These are phyloP conservation scores for Bisporella sp. DNA, from an alignment of 2,329 filamentous ascomycete species.

Conservation along the genomic window DNA sequence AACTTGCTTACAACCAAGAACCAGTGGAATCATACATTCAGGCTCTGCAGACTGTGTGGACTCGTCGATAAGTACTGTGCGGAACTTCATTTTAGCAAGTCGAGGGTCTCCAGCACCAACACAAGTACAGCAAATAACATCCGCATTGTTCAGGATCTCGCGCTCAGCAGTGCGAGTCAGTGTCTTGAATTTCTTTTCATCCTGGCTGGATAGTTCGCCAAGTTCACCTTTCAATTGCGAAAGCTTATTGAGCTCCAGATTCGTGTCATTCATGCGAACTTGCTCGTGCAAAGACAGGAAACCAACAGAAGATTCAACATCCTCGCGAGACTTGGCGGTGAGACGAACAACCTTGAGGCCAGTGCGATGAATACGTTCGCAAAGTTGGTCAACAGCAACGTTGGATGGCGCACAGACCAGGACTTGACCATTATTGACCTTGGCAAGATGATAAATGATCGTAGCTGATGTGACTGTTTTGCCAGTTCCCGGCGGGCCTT, in stretches of 20 bases:
- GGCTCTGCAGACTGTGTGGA: conserved; percentile 97
- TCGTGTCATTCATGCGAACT: conserved; percentile 95
- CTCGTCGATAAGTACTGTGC: conserved; percentile 95
- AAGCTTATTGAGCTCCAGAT: conserved; percentile 85
- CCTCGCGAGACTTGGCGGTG: conserved; percentile 97
- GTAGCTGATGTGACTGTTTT: conserved; percentile 99
- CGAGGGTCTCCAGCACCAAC: conserved; percentile 95
- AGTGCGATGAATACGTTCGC: conserved; percentile 91
- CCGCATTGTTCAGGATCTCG: conserved; percentile 89
- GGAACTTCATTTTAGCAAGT: conserved; percentile 94
- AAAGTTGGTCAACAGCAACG: conserved; percentile 96
- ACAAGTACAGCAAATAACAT: conserved; percentile 98
- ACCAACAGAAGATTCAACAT: conserved; percentile 96
- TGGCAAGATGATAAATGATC: conserved; percentile 95
- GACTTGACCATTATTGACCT: conserved; percentile 90
- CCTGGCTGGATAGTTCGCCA: conserved; percentile 86
- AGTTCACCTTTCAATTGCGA: conserved; percentile 88
- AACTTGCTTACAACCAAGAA: conserved; percentile 96
- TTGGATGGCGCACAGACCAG: conserved; percentile 96
- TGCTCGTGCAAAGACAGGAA: conserved; percentile 95
- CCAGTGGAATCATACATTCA: conserved; percentile 97
- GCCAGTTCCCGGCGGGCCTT: conserved; percentile 92
- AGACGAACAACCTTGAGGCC: conserved; percentile 94
- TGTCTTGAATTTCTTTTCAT: conserved; percentile 98
- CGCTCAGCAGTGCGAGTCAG: conserved; percentile 89